phyloP scores from a whole-genome alignment of 1,284 basidiomycete genomes.

The Gomphus sp. region DNA sequence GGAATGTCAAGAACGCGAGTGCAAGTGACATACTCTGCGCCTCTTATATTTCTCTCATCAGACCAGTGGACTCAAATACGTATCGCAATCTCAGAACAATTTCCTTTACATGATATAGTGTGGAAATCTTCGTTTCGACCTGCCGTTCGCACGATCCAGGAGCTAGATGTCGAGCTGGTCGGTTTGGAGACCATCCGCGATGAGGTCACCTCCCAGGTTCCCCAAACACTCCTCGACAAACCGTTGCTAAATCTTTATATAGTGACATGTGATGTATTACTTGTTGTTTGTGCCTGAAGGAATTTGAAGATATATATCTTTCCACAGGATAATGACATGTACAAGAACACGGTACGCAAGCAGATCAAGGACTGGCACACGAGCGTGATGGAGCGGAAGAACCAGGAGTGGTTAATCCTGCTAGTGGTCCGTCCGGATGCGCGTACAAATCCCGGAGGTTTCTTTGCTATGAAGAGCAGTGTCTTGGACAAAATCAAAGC shows the following conservation, averaged over 20 bases:
- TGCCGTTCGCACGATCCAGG: constrained; percentile 77
- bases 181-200: constrained; percentile 63
- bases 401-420: constrained; percentile 86
- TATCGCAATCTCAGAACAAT: constrained; percentile 55
- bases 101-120: constrained; percentile 83
- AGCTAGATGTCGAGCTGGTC: constrained; percentile 69
- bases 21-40: constrained; percentile 57
- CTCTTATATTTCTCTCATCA: constrained; percentile 53
- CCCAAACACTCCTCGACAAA: constrained; percentile 72
- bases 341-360: constrained; percentile 68
- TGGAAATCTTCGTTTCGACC: constrained; percentile 74
- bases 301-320: not conserved
- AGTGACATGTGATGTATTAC: constrained; percentile 74
- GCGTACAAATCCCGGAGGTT: constrained; percentile 47
- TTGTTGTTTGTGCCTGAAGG: not conserved
- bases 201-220: constrained; percentile 68
- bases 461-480: constrained; percentile 76
- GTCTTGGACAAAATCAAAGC: constrained; percentile 87
- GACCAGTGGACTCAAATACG: constrained; percentile 65
- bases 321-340: constrained; percentile 73
- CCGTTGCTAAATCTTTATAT: constrained; percentile 83
- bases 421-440: constrained; percentile 70
- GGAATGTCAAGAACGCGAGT: constrained; percentile 32
- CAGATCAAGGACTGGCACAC: constrained; percentile 90
- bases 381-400: constrained; percentile 55